Base-by-base conservation (phyloP, 352 stramenopile species). In the Pythium volutum region DNA sequence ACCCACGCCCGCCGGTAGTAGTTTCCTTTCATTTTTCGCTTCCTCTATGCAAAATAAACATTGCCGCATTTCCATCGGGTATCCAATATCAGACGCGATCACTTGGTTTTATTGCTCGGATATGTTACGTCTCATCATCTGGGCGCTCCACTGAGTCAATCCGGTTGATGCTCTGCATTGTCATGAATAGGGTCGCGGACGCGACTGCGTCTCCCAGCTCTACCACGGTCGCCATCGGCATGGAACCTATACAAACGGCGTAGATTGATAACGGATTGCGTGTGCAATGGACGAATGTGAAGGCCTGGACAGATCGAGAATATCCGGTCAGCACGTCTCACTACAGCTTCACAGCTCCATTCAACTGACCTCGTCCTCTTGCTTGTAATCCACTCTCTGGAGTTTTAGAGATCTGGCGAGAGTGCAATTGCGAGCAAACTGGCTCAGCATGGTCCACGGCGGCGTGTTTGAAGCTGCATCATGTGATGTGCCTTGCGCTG, bases 281-380 rank as follows among this genome's bases (percentile, higher is more conserved):
- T 14, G 10, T 14, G 20, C 42, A 29, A n/a, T 27, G 22, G 11
- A 48, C 10, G 42, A 48, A 48, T 16, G 43, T 50, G 43, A 50
- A 50, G 6, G 8, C 23, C 43, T 50, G n/a, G n/a, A 33, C 23
- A 15, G 1, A 29, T 3, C 7, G 7, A 33, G 9, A 34, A 10
- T 33, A 22, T 26, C 22, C n/a, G 36, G n/a, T 43, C 14, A 43
- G 31, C 31, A 36, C 10, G 31, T 36, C 31, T 8, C 31, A 36
- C 36, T 16, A 20, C 36, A 3, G 12, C 7, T 22, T 43, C 2
- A 22, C 9, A 15, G 8, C 36, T 6, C n/a, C 9, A 15, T 43
- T 50, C 7, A 31, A 20, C 43, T 27, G 10, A 83, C 72, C 58
- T 80, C 75, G 25, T 83, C 70, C 39, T 81, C 64, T 39, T 66